phyloP scores from a whole-genome alignment of 139 green algal genomes.

The Haematococcus sp. region DNA sequence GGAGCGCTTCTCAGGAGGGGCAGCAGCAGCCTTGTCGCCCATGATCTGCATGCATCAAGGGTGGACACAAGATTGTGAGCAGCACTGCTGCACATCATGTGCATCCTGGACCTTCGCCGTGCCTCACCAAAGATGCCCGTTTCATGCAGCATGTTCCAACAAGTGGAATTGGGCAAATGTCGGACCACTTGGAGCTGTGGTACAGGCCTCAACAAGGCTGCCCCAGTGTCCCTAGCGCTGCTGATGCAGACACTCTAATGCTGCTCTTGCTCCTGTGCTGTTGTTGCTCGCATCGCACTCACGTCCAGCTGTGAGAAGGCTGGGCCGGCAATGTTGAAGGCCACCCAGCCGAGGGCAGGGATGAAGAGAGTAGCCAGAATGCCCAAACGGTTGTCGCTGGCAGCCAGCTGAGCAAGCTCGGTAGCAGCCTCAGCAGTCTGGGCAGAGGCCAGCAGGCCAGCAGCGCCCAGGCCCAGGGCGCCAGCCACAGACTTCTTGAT shows the following conservation, averaged over 20 bases:
- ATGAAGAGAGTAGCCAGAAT: conserved; percentile 42
- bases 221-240: too few species aligned
- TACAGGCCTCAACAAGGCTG: too few species aligned
- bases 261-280: too few species aligned
- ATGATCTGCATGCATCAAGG: conserved; percentile 1
- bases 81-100: too few species aligned
- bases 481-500: conserved; percentile 16
- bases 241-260: too few species aligned
- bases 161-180: too few species aligned
- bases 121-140: too few species aligned
- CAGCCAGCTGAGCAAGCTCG: conserved; percentile 68
- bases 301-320: conserved; percentile 59
- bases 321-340: conserved; percentile 74
- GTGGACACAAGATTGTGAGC: too few species aligned
- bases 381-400: conserved; percentile 50
- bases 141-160: too few species aligned
- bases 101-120: too few species aligned
- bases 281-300: too few species aligned
- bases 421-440: conserved; percentile 33
- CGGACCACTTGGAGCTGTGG: too few species aligned
- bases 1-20: not conserved
- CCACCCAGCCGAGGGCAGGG: conserved; percentile 66
- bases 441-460: conserved; percentile 43
- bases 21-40: not conserved
- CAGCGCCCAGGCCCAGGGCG: conserved; percentile 40